These are phyloP conservation scores for Phytopythium kandeliae DNA, from an alignment of 352 stramenopile genomes.

Conservation along the genomic window DNA sequence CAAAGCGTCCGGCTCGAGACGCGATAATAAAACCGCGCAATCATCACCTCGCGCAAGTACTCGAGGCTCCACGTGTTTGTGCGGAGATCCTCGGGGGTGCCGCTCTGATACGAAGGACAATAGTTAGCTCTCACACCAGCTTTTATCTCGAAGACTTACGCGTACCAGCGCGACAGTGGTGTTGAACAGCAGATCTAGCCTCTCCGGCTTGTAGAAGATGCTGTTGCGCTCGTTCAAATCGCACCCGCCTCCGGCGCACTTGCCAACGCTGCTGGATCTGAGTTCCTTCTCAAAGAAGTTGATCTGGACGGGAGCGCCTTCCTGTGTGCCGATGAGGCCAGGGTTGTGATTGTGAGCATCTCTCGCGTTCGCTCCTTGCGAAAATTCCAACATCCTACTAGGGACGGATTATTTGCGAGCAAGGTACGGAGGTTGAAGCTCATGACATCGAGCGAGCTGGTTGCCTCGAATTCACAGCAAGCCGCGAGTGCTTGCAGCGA, in stretches of 20 bases:
- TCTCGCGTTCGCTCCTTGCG: conserved; percentile 35
- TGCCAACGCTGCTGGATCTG: conserved; percentile 34
- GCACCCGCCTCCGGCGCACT: conserved; percentile 49
- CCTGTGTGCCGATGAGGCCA: conserved; percentile 64
- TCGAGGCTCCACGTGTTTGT: conserved; percentile 65
- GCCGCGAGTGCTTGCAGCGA: background rate
- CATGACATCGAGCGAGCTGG: conserved; percentile 40
- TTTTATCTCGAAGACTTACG: background rate
- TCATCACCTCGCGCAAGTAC: conserved; percentile 50
- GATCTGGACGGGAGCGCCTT: conserved; percentile 51
- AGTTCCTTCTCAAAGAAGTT: conserved; percentile 40
- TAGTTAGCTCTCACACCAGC: background rate
- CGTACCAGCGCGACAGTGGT: conserved; percentile 59
- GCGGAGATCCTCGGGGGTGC: conserved; percentile 41
- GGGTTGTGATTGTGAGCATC: conserved; percentile 42
- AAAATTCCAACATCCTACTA: conserved; percentile 51
- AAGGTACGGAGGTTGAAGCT: conserved; percentile 72
- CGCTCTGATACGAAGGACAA: conserved; percentile 26
- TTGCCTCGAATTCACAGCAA: background rate
- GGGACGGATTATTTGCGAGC: conserved; percentile 53
- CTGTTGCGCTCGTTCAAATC: conserved; percentile 56
- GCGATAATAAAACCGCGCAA: conserved; percentile 49
- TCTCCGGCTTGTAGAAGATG: conserved; percentile 52
- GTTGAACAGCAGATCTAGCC: conserved; percentile 32
- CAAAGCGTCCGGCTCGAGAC: conserved; percentile 25